A percentile compares a stretch with the other conserved stretches of the same genome.
Conservation (phyloP, 805 yeast species). For the Komagataella pseudopastoris region DNA sequence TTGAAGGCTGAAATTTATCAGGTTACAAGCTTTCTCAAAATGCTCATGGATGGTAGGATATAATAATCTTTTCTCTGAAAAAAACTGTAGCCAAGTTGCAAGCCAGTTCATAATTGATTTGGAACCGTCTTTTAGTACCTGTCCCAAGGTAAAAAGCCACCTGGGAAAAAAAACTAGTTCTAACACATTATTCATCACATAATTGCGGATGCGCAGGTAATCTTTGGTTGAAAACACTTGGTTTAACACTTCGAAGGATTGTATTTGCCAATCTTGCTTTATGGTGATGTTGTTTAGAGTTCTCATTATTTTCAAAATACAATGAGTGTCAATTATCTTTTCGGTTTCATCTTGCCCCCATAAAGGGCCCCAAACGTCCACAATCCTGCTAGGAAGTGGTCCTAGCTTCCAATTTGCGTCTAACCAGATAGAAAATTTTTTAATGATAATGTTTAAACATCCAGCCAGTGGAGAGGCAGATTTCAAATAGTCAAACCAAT, state of each 20-base stretch:
- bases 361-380: not conserved
- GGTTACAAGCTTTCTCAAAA: not conserved
- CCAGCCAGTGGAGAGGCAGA: not conserved
- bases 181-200: not conserved
- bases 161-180: not conserved
- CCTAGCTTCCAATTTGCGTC: not conserved
- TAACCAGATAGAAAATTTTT: not conserved
- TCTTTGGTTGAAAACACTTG: not conserved
- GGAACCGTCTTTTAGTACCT: not conserved
- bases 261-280: not conserved
- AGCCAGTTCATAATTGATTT: not conserved
- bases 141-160: not conserved
- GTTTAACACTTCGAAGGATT: not conserved
- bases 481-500: slow-evolving; percentile 11
- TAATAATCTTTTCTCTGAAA: not conserved
- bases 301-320: not conserved
- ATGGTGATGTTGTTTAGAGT: not conserved
- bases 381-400: not conserved
- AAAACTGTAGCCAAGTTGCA: not conserved
- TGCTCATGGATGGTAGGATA: not conserved
- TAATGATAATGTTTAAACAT: not conserved
- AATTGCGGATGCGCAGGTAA: not conserved
- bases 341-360: not conserved
- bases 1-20: not conserved
- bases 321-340: not conserved